Percentiles rank a stretch among this genome's conserved stretches.
Conservation (phyloP, 768 basidiomycete genomes). For the Clitopilus hobsonii region DNA sequence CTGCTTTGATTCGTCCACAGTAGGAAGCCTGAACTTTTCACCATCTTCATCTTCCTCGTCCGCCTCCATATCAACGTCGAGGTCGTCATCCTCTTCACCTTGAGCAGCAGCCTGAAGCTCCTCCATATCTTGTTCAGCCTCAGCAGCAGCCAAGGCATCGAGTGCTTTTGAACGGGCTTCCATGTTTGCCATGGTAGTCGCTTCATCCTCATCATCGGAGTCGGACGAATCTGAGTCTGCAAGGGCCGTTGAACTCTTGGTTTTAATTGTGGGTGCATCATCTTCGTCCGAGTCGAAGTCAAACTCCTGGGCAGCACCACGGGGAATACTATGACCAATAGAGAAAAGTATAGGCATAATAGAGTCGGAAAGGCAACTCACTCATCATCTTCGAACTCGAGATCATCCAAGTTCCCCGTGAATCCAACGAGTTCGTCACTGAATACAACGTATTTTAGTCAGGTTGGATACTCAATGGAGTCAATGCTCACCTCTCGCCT, state of each 20-base stretch:
- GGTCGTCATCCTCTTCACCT: conserved; percentile 45
- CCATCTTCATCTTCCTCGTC: conserved; percentile 44
- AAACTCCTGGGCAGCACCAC: conserved; percentile 51
- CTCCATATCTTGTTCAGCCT: conserved; percentile 64
- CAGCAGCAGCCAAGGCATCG: conserved; percentile 60
- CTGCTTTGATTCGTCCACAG: conserved; percentile 64
- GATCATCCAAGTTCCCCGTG: conserved; percentile 34
- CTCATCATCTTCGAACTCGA: conserved; percentile 47
- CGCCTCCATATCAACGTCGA: conserved; percentile 35
- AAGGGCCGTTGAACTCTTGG: conserved; percentile 49
- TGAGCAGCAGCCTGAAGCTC: conserved; percentile 57
- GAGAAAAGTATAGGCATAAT: too few species aligned
- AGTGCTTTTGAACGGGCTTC: conserved; percentile 75
- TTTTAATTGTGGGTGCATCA: conserved; percentile 32
- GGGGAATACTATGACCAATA: conserved; percentile 47
- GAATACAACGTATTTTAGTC: neutral
- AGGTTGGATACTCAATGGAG: neutral
- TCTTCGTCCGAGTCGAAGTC: conserved; percentile 64
- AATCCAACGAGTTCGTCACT: conserved; percentile 24
- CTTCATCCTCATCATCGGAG: conserved; percentile 44
- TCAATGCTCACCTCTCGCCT: conserved; percentile 31
- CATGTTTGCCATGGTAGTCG: conserved; percentile 74
- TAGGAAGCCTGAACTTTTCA: conserved; percentile 62
- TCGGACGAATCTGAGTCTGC: conserved; percentile 46
- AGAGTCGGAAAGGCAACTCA: neutral